phyloP scores from a whole-genome alignment of 2,329 filamentous ascomycete species.

The Trichoderma sp. region DNA sequence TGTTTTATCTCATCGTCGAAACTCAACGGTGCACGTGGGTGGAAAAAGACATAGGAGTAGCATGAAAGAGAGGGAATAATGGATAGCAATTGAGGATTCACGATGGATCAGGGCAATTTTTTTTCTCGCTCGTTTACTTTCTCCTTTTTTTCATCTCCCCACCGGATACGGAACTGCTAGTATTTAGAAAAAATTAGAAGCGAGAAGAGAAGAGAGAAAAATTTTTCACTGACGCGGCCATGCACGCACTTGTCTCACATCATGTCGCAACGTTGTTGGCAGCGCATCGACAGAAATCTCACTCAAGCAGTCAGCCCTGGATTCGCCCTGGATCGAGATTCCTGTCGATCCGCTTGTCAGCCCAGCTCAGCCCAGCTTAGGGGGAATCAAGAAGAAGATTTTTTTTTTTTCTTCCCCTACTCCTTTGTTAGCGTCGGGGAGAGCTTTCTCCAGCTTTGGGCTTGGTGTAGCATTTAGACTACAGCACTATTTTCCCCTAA shows the following conservation, averaged over 20 bases:
- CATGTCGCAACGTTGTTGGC: background rate
- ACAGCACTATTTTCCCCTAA: background rate
- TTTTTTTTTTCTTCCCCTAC: background rate
- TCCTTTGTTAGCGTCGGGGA: background rate
- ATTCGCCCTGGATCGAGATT: conserved; percentile 11
- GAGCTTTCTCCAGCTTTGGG: conserved; percentile 14
- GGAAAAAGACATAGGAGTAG: background rate
- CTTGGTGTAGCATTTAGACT: background rate
- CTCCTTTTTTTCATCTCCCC: background rate
- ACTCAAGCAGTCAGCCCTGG: conserved; percentile 1
- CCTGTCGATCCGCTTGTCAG: conserved; percentile 25
- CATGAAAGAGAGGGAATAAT: background rate
- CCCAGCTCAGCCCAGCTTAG: conserved; percentile 22
- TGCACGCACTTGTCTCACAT: conserved; percentile 11
- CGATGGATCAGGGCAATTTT: background rate
- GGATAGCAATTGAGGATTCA: background rate
- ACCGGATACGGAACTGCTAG: background rate
- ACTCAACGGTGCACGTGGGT: background rate
- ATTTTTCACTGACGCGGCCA: background rate
- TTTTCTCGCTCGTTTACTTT: background rate
- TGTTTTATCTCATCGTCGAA: background rate
- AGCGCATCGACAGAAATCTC: background rate
- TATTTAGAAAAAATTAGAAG: background rate
- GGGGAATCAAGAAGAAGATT: background rate
- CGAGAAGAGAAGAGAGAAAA: background rate